Evolutionary conservation across 306 rosid species (phyloP), one percentile per base, ranked within the genome.

Genomic region (Ochetophila trinervis): DNA sequence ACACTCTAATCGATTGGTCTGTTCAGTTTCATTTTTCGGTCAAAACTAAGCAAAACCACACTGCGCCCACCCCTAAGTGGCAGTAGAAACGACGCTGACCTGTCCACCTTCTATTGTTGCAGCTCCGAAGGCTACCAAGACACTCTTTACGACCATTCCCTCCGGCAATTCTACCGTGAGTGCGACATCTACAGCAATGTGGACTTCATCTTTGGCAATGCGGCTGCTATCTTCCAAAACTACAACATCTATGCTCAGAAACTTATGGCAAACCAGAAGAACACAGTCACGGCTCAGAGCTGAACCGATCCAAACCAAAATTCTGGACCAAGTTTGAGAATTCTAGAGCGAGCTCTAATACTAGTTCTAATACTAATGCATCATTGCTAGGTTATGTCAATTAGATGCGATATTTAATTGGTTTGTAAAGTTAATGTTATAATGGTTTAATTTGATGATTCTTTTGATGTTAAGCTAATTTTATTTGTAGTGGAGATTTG

Each of bases 121-220:
- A 88, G 97, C 9, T 84, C 88, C 10, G 95, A 91, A 61, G 97
- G 91, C 22, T 91, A 91, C 36, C 93, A 91, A 69, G 97, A 90
- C 81, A 90, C 97, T 1, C 90, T 90, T 23, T 90, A 90, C 44
- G 88, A 40, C 0, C 97, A 90, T 73, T 87, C 97, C 51, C 61
- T 80, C 16, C 62, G 88, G 36, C 97, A 91, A 22, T 87, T 91
- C 90, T 91, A 87, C n/a, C 73, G 85, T 1, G 90, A 87, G 9
- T 91, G 97, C 51, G 68, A 80, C 20, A 77, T 91, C 56, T 78
- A 82, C 15, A 95, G 97, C 23, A 90, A 95, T 0, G 82, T 87
- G 0, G 95, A 91, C 49, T 91, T 88, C 74, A 88, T 91, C 1
- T 91, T 91, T 11, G 97, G 97, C 35, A 79, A 88, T 2, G 93